Evolutionary conservation across 2,329 filamentous ascomycete genomes (phyloP), one percentile per base, ranked within the genome.

Genomic region (Sporothrix pseudoabietina): DNA sequence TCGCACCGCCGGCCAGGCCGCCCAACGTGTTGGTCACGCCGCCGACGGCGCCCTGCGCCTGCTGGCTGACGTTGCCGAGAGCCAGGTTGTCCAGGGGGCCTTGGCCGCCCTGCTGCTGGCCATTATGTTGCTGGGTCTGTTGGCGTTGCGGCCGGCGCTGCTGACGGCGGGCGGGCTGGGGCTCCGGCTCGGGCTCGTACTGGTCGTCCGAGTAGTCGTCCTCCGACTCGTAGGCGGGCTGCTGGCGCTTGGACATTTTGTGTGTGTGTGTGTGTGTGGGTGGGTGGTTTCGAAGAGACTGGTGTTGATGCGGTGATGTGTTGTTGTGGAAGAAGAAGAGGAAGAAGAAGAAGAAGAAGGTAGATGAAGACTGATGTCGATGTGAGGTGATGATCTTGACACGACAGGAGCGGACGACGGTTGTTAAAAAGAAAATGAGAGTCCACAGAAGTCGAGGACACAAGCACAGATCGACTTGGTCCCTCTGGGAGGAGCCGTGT

Each of bases 21-120:
- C 84, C 84, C 32, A 85, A 80, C 4, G 82, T 80, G 76, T 82
- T 81, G 30, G 82, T 82, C 49, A 82, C 83, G 66, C 82, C 80
- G 75, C 81, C 79, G 71, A 82, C 78, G 14, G 82, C 79, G 69
- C 81, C 80, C 76, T 79, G 79, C 2, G 81, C 82, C 3, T 80
- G 80, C 71, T 82, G 76, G 35, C 78, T 78, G 32, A 83, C 80
- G 71, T 79, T 80, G 76, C 78, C 80, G 52, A 84, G 78, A 19
- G 78, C 78, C 68, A 84, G 79, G 72, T 79, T 78, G 77, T 83
- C 83, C 14, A 84, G 79, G 4, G 65, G 68, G 7, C 69, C 71
- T 22, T 39, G 54, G 5, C 71, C 76, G 63, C 79, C 75, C 76
- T 78, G 73, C 74, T 79, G 78, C 77, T 66, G 61, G 59, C 69